These are phyloP conservation scores for Helichrysum umbraculigerum DNA, from an alignment of 129 eudicot species.

Conservation along the genomic window DNA sequence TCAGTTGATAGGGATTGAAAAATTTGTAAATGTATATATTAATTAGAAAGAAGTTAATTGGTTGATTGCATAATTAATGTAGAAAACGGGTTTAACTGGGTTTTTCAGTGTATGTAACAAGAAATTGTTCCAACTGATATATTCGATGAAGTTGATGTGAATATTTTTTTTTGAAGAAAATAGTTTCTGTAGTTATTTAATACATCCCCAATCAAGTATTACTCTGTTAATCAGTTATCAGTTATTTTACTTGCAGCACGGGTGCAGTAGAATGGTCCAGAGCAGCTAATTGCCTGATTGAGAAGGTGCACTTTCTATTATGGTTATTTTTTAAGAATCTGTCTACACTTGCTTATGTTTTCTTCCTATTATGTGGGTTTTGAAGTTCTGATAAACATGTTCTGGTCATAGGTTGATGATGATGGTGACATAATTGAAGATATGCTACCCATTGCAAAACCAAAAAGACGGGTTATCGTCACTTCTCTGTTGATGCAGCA, in stretches of 20 bases:
- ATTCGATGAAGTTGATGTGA: no score
- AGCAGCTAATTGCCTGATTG: constrained; percentile 11
- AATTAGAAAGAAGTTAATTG: no score
- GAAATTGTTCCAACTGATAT: no score
- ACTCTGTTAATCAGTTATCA: neutral
- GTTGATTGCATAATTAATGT: no score
- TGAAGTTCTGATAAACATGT: neutral
- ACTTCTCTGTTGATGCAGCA: constrained; percentile 9
- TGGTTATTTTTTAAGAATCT: neutral
- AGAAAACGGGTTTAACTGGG: no score
- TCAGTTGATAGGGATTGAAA: neutral
- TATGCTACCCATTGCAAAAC: neutral
- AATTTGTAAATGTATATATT: no score
- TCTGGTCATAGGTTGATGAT: constrained; percentile 9
- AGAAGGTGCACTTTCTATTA: neutral
- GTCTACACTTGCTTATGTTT: neutral
- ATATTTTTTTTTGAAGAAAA: no score
- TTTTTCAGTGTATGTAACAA: no score
- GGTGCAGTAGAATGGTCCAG: constrained; percentile 14
- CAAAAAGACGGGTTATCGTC: neutral
- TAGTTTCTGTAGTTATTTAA: neutral
- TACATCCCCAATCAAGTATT: neutral
- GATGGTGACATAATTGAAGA: neutral
- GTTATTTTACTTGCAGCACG: constrained; percentile 4
- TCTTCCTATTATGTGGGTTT: neutral